Base-by-base conservation (phyloP, 2,329 filamentous ascomycete genomes). In the Zymoseptoria crescenta region DNA sequence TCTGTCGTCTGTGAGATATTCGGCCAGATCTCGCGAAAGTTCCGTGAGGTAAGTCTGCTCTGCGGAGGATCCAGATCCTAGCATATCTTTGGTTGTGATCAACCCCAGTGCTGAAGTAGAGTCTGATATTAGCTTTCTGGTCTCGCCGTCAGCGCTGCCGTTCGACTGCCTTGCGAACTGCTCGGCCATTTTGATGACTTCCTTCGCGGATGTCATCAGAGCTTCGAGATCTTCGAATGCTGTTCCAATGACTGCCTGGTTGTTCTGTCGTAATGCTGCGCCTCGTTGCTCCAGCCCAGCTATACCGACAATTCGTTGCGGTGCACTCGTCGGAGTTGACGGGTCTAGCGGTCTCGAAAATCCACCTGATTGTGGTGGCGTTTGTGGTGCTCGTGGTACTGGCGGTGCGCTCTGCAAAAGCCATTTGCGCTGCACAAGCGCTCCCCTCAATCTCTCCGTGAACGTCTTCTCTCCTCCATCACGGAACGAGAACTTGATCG, bases 201-300 rank as follows among this genome's bases (percentile, higher is more conserved):
- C 91, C 72, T 97, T 96, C 4, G 94, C 94, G 3, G 93, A 96
- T 2, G 92, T 91, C 93, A 97, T 99, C 45, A 99, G 80, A 3
- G 94, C 92, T 72, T 97, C 93, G 0, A 99, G 82, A 69, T 99
- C 94, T 72, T 96, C 93, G 69, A 99, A 99, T 0, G 94, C 92
- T 64, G 84, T 91, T 27, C 93, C 93, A 64, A 99, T 96, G 54
- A 96, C 87, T 8, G 91, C 76, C 73, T 96, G 91, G 67, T 96
- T 97, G 73, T 96, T 96, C 76, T 90, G 93, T 59, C 91, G 87
- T 69, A 91, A 84, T 67, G 92, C 89, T 5, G 93, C 76, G 0
- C 91, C 89, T 62, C 91, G 85, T 68, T 91, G 87, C 73, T 99
- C 94, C 1, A 99, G 81, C 0, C 92, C 93, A 8, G 93, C 93